Conservation (phyloP, 2,329 filamentous ascomycete species). For the Exserohilum turcica region DNA sequence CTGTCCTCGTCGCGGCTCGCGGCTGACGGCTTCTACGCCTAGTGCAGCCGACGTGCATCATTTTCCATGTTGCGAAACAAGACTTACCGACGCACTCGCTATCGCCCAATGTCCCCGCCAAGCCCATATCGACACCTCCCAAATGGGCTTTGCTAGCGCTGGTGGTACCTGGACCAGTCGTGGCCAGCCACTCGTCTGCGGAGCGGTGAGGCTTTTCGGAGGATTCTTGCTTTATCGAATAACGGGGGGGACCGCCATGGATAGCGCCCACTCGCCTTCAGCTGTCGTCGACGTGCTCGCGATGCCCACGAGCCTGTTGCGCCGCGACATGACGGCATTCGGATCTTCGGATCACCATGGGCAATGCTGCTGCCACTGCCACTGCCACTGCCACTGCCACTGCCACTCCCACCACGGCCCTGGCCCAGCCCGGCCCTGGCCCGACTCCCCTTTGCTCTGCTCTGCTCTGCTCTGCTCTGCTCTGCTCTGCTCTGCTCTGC, state of each 20-base stretch:
- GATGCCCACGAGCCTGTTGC: constrained; percentile 19
- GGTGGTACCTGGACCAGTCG: not conserved
- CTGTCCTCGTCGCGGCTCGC: constrained; percentile 25
- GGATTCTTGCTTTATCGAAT: constrained; percentile 19
- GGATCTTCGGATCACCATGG: not conserved
- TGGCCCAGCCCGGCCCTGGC: too few relatives aligned
- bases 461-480: too few relatives aligned
- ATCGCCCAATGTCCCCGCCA: constrained; percentile 31
- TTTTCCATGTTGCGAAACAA: constrained; percentile 18
- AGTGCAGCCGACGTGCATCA: constrained; percentile 27
- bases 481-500: too few relatives aligned
- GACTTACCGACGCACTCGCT: constrained; percentile 18
- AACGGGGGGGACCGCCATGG: constrained; percentile 3
- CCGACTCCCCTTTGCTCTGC: too few relatives aligned
- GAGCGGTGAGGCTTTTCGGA: constrained; percentile 24
- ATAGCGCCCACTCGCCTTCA: constrained; percentile 17
- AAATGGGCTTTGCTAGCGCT: constrained; percentile 11
- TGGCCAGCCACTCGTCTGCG: constrained; percentile 10
- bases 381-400: not conserved
- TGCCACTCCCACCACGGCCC: too few relatives aligned
- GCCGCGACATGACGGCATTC: not conserved
- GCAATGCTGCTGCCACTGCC: not conserved
- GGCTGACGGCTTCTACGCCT: constrained; percentile 28
- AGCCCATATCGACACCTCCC: constrained; percentile 19
- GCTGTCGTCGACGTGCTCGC: constrained; percentile 6